Conservation (phyloP, 139 green algal genomes). For the Auxenochlorella protothecoides region DNA sequence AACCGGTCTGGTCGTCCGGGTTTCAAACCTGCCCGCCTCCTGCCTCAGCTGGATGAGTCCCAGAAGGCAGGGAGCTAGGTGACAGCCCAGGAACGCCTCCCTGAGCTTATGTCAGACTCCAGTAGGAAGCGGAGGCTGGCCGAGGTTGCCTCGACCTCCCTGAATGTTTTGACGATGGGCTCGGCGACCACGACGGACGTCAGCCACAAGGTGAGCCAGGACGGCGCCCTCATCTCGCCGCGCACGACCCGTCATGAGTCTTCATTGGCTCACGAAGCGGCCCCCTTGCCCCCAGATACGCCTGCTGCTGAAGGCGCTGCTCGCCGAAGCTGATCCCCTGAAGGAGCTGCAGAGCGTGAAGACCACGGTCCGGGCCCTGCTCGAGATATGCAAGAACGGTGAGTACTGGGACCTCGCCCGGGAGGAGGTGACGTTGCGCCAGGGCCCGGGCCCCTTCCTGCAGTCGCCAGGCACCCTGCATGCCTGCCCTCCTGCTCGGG, state of each 20-base stretch:
- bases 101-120: background rate
- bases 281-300: background rate
- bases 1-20: too few relatives aligned
- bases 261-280: too few relatives aligned
- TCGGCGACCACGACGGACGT: too few relatives aligned
- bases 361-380: conserved; percentile 9
- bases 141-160: background rate
- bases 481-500: background rate
- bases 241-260: too few relatives aligned
- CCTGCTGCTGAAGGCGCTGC: conserved; percentile 1
- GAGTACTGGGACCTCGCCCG: background rate
- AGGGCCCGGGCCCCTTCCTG: background rate
- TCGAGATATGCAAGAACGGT: conserved; percentile 30
- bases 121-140: background rate
- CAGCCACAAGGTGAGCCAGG: too few relatives aligned
- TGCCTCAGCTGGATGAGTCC: too few relatives aligned
- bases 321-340: conserved; percentile 2
- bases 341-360: conserved; percentile 9
- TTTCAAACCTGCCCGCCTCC: too few relatives aligned
- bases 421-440: too few relatives aligned
- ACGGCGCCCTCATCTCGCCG: too few relatives aligned
- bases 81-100: too few relatives aligned
- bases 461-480: background rate
- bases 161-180: background rate
- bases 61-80: too few relatives aligned